phyloP scores from a whole-genome alignment of 2,329 filamentous ascomycete species.

The Neonectria coccinea region DNA sequence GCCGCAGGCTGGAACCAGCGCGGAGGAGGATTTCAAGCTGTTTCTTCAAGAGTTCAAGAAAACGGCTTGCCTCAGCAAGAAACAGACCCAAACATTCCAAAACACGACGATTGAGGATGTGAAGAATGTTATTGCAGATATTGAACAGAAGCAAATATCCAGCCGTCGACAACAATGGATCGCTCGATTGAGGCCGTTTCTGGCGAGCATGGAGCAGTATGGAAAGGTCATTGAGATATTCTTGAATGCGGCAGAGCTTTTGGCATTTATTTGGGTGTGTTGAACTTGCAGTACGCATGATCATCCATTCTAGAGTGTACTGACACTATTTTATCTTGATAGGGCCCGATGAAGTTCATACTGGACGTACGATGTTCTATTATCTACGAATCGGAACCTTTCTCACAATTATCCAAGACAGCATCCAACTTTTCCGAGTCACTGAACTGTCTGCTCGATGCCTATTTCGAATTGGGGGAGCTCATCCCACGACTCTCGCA shows the following conservation, averaged over 20 bases:
- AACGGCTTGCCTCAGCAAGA: not conserved
- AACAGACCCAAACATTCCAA: not conserved
- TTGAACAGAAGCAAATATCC: slow-evolving; percentile 2
- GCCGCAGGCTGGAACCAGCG: not conserved
- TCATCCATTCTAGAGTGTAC: not conserved
- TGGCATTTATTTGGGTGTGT: slow-evolving; percentile 51
- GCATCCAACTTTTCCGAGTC: slow-evolving; percentile 1
- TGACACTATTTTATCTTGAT: not conserved
- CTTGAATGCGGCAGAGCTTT: slow-evolving; percentile 17
- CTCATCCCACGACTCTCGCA: not conserved
- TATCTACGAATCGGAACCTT: no score
- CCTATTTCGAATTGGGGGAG: not conserved
- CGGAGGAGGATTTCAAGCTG: not conserved
- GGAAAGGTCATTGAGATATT: slow-evolving; percentile 28
- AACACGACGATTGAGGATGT: slow-evolving; percentile 4
- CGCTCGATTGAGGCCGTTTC: slow-evolving; percentile 31
- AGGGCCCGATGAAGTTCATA: slow-evolving; percentile 3
- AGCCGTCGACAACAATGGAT: slow-evolving; percentile 19
- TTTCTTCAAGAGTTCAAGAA: slow-evolving; percentile 1
- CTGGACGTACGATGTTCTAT: not conserved
- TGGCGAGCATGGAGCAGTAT: slow-evolving; percentile 25
- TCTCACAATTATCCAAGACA: not conserved
- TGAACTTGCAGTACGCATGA: not conserved
- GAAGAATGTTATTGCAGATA: not conserved
- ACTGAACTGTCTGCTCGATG: not conserved